These are phyloP conservation scores for Candida orba DNA, from an alignment of 805 yeast genomes.

Conservation along the genomic window DNA sequence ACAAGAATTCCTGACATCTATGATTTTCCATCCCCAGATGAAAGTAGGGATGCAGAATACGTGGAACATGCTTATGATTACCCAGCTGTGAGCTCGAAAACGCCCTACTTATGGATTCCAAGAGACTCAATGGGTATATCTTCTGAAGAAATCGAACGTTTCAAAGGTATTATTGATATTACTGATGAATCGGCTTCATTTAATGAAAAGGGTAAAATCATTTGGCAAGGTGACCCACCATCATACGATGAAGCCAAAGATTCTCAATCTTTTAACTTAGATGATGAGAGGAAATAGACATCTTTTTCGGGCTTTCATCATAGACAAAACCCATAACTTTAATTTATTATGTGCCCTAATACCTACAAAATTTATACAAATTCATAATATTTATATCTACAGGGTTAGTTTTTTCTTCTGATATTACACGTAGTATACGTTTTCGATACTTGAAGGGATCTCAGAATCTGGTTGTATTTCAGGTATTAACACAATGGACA, in stretches of 20 bases:
- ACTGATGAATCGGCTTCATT: constrained; percentile 64
- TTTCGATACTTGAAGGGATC: constrained; percentile 35
- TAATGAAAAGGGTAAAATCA: constrained; percentile 40
- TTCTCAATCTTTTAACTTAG: not conserved
- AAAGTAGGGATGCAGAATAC: constrained; percentile 27
- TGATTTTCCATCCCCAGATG: constrained; percentile 41
- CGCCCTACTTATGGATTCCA: constrained; percentile 91
- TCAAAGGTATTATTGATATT: constrained; percentile 50
- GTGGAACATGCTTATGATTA: constrained; percentile 61
- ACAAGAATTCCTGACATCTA: constrained; percentile 52
- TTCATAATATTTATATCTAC: not conserved
- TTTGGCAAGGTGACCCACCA: constrained; percentile 49
- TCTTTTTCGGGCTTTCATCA: not conserved
- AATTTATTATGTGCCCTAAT: not conserved
- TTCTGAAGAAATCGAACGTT: constrained; percentile 44
- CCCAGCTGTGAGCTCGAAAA: constrained; percentile 62
- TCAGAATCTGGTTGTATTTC: constrained; percentile 23
- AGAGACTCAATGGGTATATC: constrained; percentile 82
- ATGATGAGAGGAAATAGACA: not conserved
- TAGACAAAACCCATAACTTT: not conserved
- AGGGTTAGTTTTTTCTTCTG: not conserved
- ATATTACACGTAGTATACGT: constrained; percentile 24
- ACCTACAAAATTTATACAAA: too few species aligned
- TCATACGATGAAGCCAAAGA: constrained; percentile 16
- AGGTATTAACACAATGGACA: constrained; percentile 19